Percentiles rank a stretch among this genome's conserved stretches.
Evolutionary conservation across 108 stramenopile genomes (phyloP).

Genomic region (Skeletonema tropicum): DNA sequence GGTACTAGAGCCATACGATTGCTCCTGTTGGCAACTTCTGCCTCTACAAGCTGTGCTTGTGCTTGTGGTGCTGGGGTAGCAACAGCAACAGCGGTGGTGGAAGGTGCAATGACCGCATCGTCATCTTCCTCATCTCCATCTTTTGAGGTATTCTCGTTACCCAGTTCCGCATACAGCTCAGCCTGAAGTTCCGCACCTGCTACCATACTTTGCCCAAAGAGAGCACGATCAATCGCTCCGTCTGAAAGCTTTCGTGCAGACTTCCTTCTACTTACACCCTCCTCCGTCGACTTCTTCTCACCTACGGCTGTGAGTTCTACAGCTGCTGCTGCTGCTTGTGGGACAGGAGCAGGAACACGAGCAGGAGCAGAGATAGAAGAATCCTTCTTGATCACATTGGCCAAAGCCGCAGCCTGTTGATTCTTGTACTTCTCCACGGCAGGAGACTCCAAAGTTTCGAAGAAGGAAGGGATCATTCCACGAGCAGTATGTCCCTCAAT

Average conservation of each 20-base stretch:
- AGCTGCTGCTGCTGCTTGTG: not conserved
- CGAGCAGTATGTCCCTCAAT: not conserved
- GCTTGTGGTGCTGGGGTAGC: too few relatives aligned
- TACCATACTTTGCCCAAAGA: not conserved
- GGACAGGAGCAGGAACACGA: not conserved
- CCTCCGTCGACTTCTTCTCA: not conserved
- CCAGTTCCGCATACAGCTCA: too few relatives aligned
- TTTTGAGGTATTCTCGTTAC: too few relatives aligned
- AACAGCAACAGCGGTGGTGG: too few relatives aligned
- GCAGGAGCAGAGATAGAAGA: not conserved
- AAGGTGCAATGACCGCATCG: too few relatives aligned
- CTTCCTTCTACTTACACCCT: not conserved
- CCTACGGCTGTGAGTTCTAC: not conserved
- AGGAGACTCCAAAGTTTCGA: constrained; percentile 24
- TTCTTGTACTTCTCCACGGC: constrained; percentile 17
- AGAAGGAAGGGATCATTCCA: constrained; percentile 29
- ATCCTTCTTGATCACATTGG: not conserved
- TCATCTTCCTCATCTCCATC: too few relatives aligned
- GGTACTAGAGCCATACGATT: too few relatives aligned
- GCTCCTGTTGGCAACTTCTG: too few relatives aligned
- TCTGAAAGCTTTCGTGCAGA: not conserved
- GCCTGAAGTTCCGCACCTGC: not conserved
- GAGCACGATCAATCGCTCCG: not conserved
- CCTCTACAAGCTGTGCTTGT: too few relatives aligned
- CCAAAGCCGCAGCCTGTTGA: constrained; percentile 11